These are phyloP conservation scores for Yarrowia sp. DNA, from an alignment of 805 yeast genomes.

Conservation along the genomic window DNA sequence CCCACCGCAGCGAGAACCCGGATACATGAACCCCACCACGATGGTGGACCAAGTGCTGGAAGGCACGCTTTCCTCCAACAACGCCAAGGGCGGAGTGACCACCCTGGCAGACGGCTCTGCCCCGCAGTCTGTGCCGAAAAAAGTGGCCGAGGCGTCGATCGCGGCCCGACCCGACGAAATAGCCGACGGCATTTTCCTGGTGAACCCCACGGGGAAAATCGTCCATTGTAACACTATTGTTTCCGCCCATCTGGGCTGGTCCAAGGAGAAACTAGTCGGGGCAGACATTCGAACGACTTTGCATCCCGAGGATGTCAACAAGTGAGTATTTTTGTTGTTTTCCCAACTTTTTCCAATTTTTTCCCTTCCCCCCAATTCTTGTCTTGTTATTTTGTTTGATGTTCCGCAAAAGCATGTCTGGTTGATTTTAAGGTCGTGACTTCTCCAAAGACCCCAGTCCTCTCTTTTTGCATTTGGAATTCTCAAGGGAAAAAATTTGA, in stretches of 20 bases:
- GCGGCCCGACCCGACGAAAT: slow-evolving; percentile 11
- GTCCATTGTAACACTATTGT: slow-evolving; percentile 25
- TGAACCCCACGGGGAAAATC: slow-evolving; percentile 25
- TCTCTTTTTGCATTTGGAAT: background rate
- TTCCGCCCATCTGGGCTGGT: slow-evolving; percentile 15
- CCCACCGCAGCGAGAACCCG: background rate
- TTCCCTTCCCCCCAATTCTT: no score
- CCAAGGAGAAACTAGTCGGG: slow-evolving; percentile 26
- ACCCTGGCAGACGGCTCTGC: background rate
- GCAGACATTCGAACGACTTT: slow-evolving; percentile 15
- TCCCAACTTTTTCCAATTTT: no score
- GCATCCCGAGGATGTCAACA: slow-evolving; percentile 30
- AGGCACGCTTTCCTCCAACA: background rate
- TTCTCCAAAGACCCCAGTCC: slow-evolving; percentile 11
- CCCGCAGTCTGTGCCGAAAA: background rate
- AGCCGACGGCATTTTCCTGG: slow-evolving; percentile 17
- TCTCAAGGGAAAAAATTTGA: background rate
- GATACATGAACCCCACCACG: slow-evolving; percentile 28
- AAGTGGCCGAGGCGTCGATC: background rate
- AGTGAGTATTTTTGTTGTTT: slow-evolving; percentile 20
- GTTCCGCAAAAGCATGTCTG: slow-evolving; percentile 18
- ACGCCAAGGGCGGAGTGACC: background rate
- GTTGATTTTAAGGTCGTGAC: background rate
- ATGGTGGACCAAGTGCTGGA: slow-evolving; percentile 31
- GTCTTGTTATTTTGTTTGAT: background rate